Base-by-base conservation (phyloP, 306 rosid genomes). In the Heteromeles arbutifolia region DNA sequence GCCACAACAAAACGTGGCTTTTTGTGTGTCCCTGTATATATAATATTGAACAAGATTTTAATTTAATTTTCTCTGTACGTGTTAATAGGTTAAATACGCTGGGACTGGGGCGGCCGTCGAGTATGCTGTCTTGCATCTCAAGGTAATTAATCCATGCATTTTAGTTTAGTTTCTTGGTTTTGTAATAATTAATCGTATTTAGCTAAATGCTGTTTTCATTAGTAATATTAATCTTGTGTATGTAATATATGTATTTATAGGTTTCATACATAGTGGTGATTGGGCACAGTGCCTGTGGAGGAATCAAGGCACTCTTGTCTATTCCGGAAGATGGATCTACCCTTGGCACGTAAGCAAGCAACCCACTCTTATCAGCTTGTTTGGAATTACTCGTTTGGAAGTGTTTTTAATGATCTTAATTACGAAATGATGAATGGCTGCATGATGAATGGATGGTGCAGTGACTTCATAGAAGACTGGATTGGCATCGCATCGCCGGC, bases 201-300 rank as follows among this genome's bases (percentile, higher is more conserved):
- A 48, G 53, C 53, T 15, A 48, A 48, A 48, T 4, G 53, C 53
- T 48, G 0, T 48, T 48, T 48, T 48, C 19, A 48, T 48, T 15
- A 4, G 19, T 48, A 48, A 15, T 48, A 48, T 48, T 48, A 15
- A 48, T 48, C 53, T 48, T 48, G 17, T 48, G 53, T 48, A 14
- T 14, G 7, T 57, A 12, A 13, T 59, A 22, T 59, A 28, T 12
- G 28, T 56, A 22, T 12, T 4, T 12, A 7, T 19, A 95, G 98
- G 98, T 95, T 45, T 79, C 86, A 71, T 75, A 90, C 82, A 95
- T 95, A 78, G 86, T 87, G 74, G 91, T 87, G 78, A 83, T 87
- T 69, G 91, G 91, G 24, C 98, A 93, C 89, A 93, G 98, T 57
- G 97, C 93, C 84, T 90, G 98, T 84, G 98, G 98, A 63, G 98